phyloP scores from a whole-genome alignment of 495 filamentous ascomycete genomes.

The Penicillium crystallinum region DNA sequence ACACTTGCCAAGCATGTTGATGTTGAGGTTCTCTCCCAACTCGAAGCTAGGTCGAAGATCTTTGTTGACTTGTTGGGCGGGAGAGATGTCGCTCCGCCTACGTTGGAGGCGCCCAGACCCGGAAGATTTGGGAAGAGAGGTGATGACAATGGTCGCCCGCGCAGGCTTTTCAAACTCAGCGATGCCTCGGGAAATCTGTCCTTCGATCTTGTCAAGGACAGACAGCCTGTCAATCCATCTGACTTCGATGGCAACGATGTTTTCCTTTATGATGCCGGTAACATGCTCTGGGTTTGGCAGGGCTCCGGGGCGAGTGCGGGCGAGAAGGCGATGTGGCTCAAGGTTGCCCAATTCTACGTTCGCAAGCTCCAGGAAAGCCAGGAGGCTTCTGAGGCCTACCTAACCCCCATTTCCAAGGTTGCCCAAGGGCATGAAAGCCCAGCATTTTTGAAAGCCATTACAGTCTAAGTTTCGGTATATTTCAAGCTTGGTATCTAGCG shows the following conservation, averaged over 20 bases:
- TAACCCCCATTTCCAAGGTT: constrained; percentile 50
- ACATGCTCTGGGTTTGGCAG: constrained; percentile 56
- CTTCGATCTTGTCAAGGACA: constrained; percentile 52
- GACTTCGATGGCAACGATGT: constrained; percentile 54
- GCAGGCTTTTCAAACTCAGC: constrained; percentile 50
- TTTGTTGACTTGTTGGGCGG: constrained; percentile 54
- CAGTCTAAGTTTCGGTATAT: constrained; percentile 12
- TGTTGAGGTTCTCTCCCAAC: constrained; percentile 56
- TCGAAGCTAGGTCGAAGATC: constrained; percentile 47
- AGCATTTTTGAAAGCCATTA: constrained; percentile 39
- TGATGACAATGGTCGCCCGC: constrained; percentile 20
- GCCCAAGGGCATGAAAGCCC: constrained; percentile 49
- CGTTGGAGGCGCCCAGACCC: constrained; percentile 37
- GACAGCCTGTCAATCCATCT: constrained; percentile 24
- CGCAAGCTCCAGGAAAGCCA: constrained; percentile 39
- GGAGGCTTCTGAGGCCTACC: constrained; percentile 31
- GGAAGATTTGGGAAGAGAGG: constrained; percentile 22
- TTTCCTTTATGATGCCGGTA: constrained; percentile 52
- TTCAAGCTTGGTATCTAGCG: not conserved
- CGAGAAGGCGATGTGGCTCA: constrained; percentile 55
- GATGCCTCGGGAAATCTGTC: constrained; percentile 49
- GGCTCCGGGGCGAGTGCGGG: constrained; percentile 46
- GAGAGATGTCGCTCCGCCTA: constrained; percentile 29
- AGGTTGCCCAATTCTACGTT: constrained; percentile 51
- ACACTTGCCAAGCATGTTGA: constrained; percentile 55